Base-by-base conservation (phyloP, 176 grass and related monocot species). In the Oropetium thomaeum region DNA sequence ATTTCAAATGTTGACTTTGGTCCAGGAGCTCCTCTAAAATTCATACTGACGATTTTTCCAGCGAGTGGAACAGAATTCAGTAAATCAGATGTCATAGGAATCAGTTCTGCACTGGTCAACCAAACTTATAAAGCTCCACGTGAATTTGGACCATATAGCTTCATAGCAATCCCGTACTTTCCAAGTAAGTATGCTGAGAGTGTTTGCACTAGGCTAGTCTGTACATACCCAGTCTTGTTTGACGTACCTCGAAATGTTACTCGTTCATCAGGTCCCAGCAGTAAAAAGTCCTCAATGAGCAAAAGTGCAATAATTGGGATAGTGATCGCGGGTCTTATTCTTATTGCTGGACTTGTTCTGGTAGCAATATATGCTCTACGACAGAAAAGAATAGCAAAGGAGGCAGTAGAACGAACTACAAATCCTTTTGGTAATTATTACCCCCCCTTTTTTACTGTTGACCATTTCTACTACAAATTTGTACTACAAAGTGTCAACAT, bases 361-460 rank as follows among this genome's bases (percentile, higher is more conserved):
- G 74, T 71, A 60, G 68, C 74, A 53, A 78, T 84, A 31, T 84
- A 91, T 49, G 84, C 81, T 62, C 62, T 84, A 62, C 33, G 72
- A 9, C 80, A 91, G 67, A 80, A 69, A 62, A 87, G 67, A 68
- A 63, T 72, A 73, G 72, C 84, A 43, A 80, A 81, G 64, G 40
- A 87, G 45, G 87, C 87, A 81, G 78, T 41, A 28, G 81, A 84
- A 39, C 52, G 80, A 51, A 87, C 81, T 65, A 78, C 76, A 73
- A 71, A 81, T 52, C 79, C 89, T 41, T 87, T 87, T 57, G 89
- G 84, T 91, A 91, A 69, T 40, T 38, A n/a, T n/a, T n/a, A n/a
- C n/a, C n/a, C n/a, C n/a, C n/a, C n/a, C n/a, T n/a, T n/a, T n/a
- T n/a, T n/a, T n/a, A n/a, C n/a, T n/a, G n/a, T n/a, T n/a, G n/a